Evolutionary conservation across 192 early-diverging fungal genomes (phyloP).

Genomic region (Entomortierella parvispora): DNA sequence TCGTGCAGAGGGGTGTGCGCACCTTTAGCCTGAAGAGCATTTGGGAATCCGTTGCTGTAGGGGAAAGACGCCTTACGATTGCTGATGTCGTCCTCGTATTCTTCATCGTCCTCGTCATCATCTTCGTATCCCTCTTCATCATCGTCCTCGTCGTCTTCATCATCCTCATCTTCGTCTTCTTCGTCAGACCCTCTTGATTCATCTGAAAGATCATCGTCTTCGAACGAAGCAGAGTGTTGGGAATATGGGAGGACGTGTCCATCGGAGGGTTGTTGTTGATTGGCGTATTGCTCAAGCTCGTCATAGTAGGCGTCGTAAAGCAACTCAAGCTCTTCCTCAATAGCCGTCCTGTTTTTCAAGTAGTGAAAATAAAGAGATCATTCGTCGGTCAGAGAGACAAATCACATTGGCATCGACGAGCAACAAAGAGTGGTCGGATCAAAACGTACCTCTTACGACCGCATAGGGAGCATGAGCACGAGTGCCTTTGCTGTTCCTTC

Average conservation of each 20-base stretch:
- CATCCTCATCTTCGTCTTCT: slow-evolving; percentile 53
- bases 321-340: slow-evolving; percentile 87
- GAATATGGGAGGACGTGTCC: slow-evolving; percentile 50
- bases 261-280: slow-evolving; percentile 68
- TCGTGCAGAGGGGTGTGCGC: slow-evolving; percentile 1
- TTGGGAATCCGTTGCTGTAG: slow-evolving; percentile 71
- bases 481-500: slow-evolving; percentile 89
- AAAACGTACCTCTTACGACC: slow-evolving; percentile 75
- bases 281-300: slow-evolving; percentile 87
- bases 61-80: slow-evolving; percentile 58
- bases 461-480: slow-evolving; percentile 86
- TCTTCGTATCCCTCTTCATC: slow-evolving; percentile 61
- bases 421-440: background rate
- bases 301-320: slow-evolving; percentile 92
- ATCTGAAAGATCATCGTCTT: slow-evolving; percentile 53
- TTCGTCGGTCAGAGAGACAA: background rate
- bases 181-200: slow-evolving; percentile 56
- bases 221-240: slow-evolving; percentile 52
- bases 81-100: slow-evolving; percentile 55
- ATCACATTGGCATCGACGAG: too few relatives aligned
- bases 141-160: slow-evolving; percentile 59
- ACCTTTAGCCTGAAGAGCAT: slow-evolving; percentile 85
- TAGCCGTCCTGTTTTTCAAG: slow-evolving; percentile 66
- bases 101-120: slow-evolving; percentile 64
- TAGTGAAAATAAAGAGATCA: background rate